These are phyloP conservation scores for Solanum pimpinellifolium DNA, from an alignment of 257 asterid species.

Conservation along the genomic window DNA sequence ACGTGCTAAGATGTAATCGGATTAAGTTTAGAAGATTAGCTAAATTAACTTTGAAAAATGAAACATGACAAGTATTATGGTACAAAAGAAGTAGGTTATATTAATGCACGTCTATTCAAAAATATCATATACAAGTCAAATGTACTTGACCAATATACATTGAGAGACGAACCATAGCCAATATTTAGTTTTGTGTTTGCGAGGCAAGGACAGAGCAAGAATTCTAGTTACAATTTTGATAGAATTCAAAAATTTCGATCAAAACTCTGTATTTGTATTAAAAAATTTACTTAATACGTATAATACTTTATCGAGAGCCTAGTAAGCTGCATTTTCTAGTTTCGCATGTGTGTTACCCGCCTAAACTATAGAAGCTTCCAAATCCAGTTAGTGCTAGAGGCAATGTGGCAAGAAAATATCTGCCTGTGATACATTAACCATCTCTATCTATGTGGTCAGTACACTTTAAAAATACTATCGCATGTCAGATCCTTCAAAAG, in stretches of 20 bases:
- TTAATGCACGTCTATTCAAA: not conserved
- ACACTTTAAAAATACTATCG: not conserved
- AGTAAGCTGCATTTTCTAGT: not conserved
- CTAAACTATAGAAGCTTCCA: not conserved
- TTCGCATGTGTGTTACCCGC: not conserved
- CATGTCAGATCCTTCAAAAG: not conserved
- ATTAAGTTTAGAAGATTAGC: not conserved
- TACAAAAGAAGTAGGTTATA: not conserved
- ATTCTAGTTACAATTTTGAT: not conserved
- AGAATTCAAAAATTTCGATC: not conserved
- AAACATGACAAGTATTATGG: not conserved
- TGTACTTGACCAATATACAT: not conserved
- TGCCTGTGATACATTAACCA: not conserved
- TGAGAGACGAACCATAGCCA: not conserved
- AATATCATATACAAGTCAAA: not conserved
- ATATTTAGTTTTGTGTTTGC: not conserved
- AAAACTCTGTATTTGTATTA: not conserved
- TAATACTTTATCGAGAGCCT: not conserved
- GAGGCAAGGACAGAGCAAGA: not conserved
- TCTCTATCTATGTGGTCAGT: not conserved
- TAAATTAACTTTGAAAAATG: rapidly evolving
- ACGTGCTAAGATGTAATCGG: not conserved
- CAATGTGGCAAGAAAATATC: not conserved
- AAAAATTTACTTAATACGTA: not conserved
- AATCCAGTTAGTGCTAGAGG: not conserved